Conservation (phyloP, 768 basidiomycete genomes). For the Russula sp. region DNA sequence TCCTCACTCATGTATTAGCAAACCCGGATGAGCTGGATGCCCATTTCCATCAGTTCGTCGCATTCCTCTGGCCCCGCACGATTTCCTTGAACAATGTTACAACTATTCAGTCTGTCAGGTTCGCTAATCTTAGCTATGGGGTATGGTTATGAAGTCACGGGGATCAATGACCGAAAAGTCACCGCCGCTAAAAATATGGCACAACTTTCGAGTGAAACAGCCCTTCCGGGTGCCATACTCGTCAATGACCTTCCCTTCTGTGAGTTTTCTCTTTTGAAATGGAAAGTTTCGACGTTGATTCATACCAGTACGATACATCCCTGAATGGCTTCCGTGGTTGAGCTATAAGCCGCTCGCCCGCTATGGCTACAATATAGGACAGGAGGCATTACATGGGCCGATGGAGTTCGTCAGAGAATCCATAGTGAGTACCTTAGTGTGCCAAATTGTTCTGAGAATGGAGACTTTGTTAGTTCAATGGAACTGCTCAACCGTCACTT, state of each 20-base stretch:
- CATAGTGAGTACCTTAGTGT: not conserved
- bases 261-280: not conserved
- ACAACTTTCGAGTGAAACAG: not conserved
- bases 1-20: not conserved
- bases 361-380: not conserved
- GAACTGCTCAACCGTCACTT: constrained; percentile 21
- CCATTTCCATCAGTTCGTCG: constrained; percentile 1
- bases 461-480: not conserved
- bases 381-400: not conserved
- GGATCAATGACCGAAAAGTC: not conserved
- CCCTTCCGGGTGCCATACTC: constrained; percentile 12
- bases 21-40: not conserved
- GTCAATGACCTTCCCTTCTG: constrained; percentile 19
- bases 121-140: constrained; percentile 3
- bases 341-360: constrained; percentile 16
- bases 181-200: not conserved
- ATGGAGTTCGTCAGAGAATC: constrained; percentile 6
- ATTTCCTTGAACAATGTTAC: not conserved
- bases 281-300: too few relatives aligned
- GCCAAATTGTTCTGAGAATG: not conserved
- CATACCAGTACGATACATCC: constrained; percentile 1
- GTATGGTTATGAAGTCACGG: constrained; percentile 12
- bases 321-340: constrained; percentile 17
- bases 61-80: not conserved
- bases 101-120: not conserved